phyloP scores from a whole-genome alignment of 768 basidiomycete species.

The Suillus discolor region DNA sequence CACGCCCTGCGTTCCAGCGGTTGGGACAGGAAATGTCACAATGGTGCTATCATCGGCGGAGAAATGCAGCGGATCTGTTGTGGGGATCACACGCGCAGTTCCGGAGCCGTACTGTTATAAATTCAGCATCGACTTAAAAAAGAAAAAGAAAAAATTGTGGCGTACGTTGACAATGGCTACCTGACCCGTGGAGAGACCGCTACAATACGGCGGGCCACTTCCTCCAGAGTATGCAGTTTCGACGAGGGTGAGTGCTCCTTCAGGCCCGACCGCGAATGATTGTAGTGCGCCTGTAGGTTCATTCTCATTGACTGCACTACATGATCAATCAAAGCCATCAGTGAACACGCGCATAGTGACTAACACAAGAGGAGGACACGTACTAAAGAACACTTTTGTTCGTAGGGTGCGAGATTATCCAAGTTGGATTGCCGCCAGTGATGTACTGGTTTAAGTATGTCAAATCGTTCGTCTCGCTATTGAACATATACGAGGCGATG shows the following conservation, averaged over 20 bases:
- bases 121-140: not conserved
- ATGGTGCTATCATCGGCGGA: constrained; percentile 32
- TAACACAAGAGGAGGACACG: constrained; percentile 21
- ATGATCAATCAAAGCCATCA: not conserved
- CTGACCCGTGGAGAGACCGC: constrained; percentile 53
- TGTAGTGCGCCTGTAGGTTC: constrained; percentile 45
- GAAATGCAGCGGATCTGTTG: constrained; percentile 40
- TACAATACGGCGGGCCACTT: constrained; percentile 51
- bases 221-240: constrained; percentile 54
- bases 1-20: constrained; percentile 26
- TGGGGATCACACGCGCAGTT: constrained; percentile 55
- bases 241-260: constrained; percentile 49
- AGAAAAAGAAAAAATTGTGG: too few relatives aligned
- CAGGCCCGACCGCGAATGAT: constrained; percentile 50
- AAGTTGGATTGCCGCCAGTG: constrained; percentile 53
- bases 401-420: constrained; percentile 59
- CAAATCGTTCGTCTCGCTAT: constrained; percentile 48
- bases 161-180: constrained; percentile 63
- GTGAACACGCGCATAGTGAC: not conserved
- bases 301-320: constrained; percentile 64
- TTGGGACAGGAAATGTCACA: constrained; percentile 56
- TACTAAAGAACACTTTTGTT: constrained; percentile 66
- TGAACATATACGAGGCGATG: constrained; percentile 66
- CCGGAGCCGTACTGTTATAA: constrained; percentile 51
- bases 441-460: constrained; percentile 46